phyloP scores from a whole-genome alignment of 1,139 yeast species.

The Pneumocystis wakefieldiae region DNA sequence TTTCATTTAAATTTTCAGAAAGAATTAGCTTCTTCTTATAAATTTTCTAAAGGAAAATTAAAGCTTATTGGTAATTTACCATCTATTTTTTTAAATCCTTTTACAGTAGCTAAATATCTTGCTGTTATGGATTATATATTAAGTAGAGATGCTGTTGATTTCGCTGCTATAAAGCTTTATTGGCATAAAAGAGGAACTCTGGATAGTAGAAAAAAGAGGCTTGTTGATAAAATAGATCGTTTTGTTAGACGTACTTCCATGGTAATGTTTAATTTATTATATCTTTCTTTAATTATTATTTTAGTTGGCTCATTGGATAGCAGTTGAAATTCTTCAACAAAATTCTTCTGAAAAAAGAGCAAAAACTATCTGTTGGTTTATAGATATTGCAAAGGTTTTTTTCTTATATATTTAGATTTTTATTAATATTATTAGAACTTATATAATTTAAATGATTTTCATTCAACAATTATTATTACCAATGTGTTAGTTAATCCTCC shows the following conservation, averaged over 20 bases:
- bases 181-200: background rate
- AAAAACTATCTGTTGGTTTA: slow-evolving; percentile 1
- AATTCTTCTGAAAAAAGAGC: background rate
- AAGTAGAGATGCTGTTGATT: background rate
- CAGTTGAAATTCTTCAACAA: background rate
- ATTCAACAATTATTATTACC: background rate
- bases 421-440: background rate
- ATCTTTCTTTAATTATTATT: background rate
- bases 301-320: background rate
- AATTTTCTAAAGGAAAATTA: background rate
- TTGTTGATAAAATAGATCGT: background rate
- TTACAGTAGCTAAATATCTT: background rate
- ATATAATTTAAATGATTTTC: background rate
- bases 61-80: background rate
- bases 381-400: background rate
- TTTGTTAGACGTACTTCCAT: background rate
- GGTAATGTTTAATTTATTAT: background rate
- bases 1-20: background rate
- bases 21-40: background rate
- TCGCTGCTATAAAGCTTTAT: background rate
- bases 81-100: background rate
- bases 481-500: background rate
- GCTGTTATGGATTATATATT: background rate
- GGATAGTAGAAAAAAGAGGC: background rate
- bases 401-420: background rate